Evolutionary conservation across 768 basidiomycete genomes (phyloP).

Genomic region (Trametes sanguinea): DNA sequence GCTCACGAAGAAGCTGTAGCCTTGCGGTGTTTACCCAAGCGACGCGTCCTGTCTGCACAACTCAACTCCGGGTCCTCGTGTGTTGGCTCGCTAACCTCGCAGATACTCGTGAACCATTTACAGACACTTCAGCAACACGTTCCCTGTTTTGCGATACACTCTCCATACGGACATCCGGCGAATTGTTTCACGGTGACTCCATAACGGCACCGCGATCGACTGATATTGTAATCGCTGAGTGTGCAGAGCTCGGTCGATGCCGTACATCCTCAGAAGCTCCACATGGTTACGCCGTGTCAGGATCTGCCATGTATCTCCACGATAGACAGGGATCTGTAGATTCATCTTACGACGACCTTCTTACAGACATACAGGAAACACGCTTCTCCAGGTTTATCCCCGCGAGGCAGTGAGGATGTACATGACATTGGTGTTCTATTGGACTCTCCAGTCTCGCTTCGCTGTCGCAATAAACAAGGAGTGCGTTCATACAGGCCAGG

Average conservation of each 20-base stretch:
- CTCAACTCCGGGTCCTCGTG: slow-evolving; percentile 2
- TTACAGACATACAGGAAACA: background rate
- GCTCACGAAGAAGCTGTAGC: slow-evolving; percentile 15
- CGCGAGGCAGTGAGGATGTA: slow-evolving; percentile 1
- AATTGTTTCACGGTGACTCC: background rate
- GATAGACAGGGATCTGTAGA: slow-evolving; percentile 2
- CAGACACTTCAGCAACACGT: background rate
- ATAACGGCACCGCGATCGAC: background rate
- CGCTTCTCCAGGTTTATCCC: background rate
- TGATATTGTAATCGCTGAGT: background rate
- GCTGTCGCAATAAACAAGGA: too few relatives aligned
- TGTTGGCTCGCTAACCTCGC: background rate
- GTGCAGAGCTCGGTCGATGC: background rate
- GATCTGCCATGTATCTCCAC: slow-evolving; percentile 15
- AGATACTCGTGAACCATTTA: background rate
- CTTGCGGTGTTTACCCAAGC: slow-evolving; percentile 4
- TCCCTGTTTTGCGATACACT: background rate
- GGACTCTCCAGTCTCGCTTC: background rate
- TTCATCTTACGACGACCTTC: background rate
- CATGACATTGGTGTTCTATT: too few relatives aligned
- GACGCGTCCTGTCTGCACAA: background rate
- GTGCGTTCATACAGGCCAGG: too few relatives aligned
- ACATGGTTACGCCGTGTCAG: slow-evolving; percentile 1
- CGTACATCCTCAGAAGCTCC: background rate
- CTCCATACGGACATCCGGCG: slow-evolving; percentile 1